A percentile compares a stretch with the other conserved stretches of the same genome.
Conservation (phyloP, 306 rosid genomes). For the Malus sylvestris region DNA sequence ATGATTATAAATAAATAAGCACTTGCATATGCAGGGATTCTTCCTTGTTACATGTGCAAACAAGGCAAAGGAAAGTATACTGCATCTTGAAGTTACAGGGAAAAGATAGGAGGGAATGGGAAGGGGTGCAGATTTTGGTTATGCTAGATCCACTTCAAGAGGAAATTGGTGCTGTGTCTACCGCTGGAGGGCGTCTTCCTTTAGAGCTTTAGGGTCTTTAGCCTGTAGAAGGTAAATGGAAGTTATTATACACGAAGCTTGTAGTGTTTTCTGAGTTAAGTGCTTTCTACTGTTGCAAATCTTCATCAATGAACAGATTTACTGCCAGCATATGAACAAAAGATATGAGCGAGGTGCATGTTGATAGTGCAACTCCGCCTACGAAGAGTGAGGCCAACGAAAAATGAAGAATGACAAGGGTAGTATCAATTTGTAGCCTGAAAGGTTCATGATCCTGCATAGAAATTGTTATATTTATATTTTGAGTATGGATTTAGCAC, state of each 20-base stretch:
- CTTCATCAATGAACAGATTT: not conserved
- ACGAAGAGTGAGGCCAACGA: not conserved
- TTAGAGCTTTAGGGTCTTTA: conserved; percentile 32
- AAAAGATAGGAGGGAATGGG: not conserved
- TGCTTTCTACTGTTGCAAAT: not conserved
- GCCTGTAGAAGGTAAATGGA: conserved; percentile 27
- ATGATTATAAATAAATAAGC: not conserved
- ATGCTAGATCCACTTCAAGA: conserved; percentile 15
- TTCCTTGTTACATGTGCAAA: conserved; percentile 1
- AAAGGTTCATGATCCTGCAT: not conserved
- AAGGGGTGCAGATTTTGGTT: not conserved
- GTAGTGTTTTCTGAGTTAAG: not conserved
- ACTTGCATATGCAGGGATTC: not conserved
- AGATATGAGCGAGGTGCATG: not conserved
- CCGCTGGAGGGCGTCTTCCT: conserved; percentile 14
- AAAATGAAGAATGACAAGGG: not conserved
- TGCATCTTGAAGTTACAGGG: not conserved
- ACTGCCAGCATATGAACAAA: not conserved
- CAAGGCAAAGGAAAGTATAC: conserved; percentile 1
- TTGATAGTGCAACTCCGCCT: not conserved
- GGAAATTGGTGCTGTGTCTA: conserved; percentile 10
- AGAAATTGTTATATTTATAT: not conserved
- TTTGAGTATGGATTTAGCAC: not conserved
- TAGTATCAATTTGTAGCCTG: not conserved
- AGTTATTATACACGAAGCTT: not conserved